Base-by-base conservation (phyloP, 73 alveolate species). In the Uronychia binucleata region DNA sequence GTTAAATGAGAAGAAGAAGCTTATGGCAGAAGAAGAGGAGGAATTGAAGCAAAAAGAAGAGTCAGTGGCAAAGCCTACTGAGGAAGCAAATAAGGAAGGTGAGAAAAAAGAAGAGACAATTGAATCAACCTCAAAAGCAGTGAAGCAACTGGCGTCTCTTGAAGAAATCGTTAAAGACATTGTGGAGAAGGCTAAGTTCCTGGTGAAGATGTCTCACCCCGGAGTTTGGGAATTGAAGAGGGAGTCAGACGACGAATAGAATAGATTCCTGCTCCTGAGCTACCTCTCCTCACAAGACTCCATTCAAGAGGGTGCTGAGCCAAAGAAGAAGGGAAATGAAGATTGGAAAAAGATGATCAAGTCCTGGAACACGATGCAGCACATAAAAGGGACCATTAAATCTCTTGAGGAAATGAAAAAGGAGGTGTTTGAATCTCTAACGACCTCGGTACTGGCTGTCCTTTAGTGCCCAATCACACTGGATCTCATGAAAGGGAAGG, bases 21-120 rank as follows among this genome's bases (percentile, higher is more conserved):
- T 30, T 8, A 29, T 14, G 75, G 75, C 75, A 5, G 75, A 80
- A 46, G 67, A 46, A 46, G 67, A 46, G 30, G 88, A 77, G 86
- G 89, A 94, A 84, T 83, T 80, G 90, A 79, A 82, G 60, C 34
- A 88, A 88, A 83, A 88, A 88, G 80, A 59, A 88, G 74, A 75
- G 35, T 14, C 34, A 88, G 28, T 88, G 77, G 46, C 91, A 81
- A 74, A 83, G 84, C 59, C 75, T 59, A 60, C 87, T 59, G 46
- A 74, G 33, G 30, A 34, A 57, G 59, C 57, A 1, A 81, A 88
- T 34, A 84, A 46, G 19, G 67, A 46, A 46, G 67, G 86, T 86
- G 94, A 59, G 84, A 81, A 33, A 11, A 59, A 87, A 84, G 81
- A 57, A 29, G 60, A 79, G 33, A 46, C 5, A 46, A 46, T 46